Evolutionary conservation across 257 asterid genomes (phyloP), one percentile per base, ranked within the genome.

Genomic region (Nicotiana noctiflora): DNA sequence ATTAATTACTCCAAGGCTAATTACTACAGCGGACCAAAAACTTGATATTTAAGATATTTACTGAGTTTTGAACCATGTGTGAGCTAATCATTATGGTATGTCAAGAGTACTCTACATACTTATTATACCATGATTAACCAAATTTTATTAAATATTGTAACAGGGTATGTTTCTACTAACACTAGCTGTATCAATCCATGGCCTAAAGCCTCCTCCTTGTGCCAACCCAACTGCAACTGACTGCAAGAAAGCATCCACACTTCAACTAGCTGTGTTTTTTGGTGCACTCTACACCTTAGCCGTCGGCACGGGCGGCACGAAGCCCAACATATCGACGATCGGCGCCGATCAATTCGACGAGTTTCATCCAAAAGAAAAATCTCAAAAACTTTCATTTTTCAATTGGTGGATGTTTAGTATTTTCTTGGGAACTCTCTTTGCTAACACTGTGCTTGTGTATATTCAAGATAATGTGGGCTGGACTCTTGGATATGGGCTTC

Each of bases 401-500:
- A 94, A 94, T 49, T 94, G 98, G 98, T 94, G 98, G 97, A 89
- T 93, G 96, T 94, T 94, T 37, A 87, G 97, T 76, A 94, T 94
- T 21, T 94, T 93, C 52, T 76, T 92, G 3, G 98, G 98, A 5
- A 94, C 97, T 21, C 88, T 94, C 1, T 93, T 94, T 83, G 97
- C 97, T 68, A 90, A 94, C 81, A 89, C 97, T 0, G 91, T 89
- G 13, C 91, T 94, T 61, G 98, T 94, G 3, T 94, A 92, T 67
- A 90, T 93, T 25, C 98, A 94, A 81, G 98, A 94, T 74, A 94
- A 91, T 67, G 97, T 94, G 59, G 97, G 97, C 0, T 94, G 98
- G 98, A 81, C 90, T 1, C 90, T 94, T 3, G 97, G 97, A 13
- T 94, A 91, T 72, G 97, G 98, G 76, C 90, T 93, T 34, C 98